phyloP scores from a whole-genome alignment of 116 monocot species.

The Dioscorea cayenensis region DNA sequence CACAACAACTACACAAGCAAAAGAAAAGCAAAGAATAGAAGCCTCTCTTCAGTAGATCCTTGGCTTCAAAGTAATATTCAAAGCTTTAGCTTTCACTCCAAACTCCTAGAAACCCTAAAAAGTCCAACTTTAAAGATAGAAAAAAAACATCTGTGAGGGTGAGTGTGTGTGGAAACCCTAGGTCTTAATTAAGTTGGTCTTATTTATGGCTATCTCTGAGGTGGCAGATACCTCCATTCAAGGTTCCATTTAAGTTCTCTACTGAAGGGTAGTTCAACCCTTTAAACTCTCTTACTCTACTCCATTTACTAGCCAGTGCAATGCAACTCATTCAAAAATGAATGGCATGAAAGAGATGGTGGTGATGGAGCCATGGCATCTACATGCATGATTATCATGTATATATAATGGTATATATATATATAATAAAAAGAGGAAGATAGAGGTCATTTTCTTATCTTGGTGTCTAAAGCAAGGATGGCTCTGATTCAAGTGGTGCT shows the following conservation, averaged over 20 bases:
- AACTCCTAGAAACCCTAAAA: background rate
- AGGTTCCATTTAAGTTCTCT: constrained; percentile 24
- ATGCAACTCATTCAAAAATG: constrained; percentile 11
- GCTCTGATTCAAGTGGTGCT: constrained; percentile 18
- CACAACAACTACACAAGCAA: background rate
- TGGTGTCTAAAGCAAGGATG: background rate
- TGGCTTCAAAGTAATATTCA: background rate
- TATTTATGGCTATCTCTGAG: constrained; percentile 19
- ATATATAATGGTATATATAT: background rate
- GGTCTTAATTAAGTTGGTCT: background rate
- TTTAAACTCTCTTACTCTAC: constrained; percentile 15
- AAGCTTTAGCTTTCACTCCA: background rate
- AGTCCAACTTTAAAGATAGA: background rate
- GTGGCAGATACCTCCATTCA: constrained; percentile 23
- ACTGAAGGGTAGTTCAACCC: constrained; percentile 36
- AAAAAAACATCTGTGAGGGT: background rate
- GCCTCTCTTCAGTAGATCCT: background rate
- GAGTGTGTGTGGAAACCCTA: background rate
- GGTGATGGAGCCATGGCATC: constrained; percentile 1
- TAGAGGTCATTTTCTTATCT: constrained; percentile 10
- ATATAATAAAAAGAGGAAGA: constrained; percentile 1
- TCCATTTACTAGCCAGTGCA: background rate
- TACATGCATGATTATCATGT: background rate
- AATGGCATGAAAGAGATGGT: constrained; percentile 7
- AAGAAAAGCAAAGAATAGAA: background rate